Base-by-base conservation (phyloP, 768 basidiomycete species). In the Suillus placidus region DNA sequence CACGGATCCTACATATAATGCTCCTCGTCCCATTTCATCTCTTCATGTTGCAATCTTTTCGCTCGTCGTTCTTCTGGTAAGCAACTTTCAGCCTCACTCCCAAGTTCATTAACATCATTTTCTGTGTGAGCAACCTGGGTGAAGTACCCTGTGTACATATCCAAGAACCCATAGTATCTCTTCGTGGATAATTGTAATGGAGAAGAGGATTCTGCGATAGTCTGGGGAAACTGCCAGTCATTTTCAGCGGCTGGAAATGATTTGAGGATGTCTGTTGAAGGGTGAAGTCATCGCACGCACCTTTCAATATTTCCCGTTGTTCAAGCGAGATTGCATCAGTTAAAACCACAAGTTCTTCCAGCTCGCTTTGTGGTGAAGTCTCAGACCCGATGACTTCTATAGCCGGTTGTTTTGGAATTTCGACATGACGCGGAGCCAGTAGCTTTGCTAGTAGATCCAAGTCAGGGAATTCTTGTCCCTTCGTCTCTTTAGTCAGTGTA, bases 61-160 rank as follows among this genome's bases (percentile, higher is more conserved):
- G 66, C 69, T 35, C 87, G 82, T 43, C 92, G 84, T 67, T 89
- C 87, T 4, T 76, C 72, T 14, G 71, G 75, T 14, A 80, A 73
- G 62, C 84, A 84, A 1, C 73, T 81, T 77, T 95, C 93, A 16
- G 84, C 88, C 66, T 88, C 84, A 20, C 79, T 60, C 5, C 92
- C 92, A 16, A 94, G 82, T 71, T 93, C 92, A 71, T 94, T 92
- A 13, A 93, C 81, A 71, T 94, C 93, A 71, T 94, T 94, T 72
- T 90, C 91, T 3, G 85, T 85, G 69, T 92, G 85, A n/a, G 79
- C 77, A 10, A 88, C 87, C 75, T 93, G 88, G 64, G 77, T 80
- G 72, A 95, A 91, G 72, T 92, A 93, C 9, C 91, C 91, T 2
- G 85, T 85, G 73, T 94, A 83, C 73, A 86, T 80, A 75, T 91